A percentile compares a stretch with the other conserved stretches of the same genome.
Evolutionary conservation across 768 basidiomycete species (phyloP).

Genomic region (Kwoniella bestiolae): DNA sequence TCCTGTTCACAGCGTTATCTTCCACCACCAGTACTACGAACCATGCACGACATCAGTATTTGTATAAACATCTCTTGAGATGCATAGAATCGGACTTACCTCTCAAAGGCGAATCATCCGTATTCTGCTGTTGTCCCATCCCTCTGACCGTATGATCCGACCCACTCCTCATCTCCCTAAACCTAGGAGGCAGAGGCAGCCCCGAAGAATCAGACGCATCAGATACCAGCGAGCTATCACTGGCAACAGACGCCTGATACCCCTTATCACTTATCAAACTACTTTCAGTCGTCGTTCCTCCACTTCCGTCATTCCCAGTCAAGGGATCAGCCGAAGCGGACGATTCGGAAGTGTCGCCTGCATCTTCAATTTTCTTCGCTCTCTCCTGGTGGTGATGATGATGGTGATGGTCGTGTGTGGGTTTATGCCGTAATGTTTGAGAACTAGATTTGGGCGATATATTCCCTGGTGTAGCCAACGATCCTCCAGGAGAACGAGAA

Average conservation of each 20-base stretch:
- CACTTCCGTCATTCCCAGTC: neutral
- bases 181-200: neutral
- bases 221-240: slow-evolving; percentile 2
- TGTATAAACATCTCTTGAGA: too few species aligned
- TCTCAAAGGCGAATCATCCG: slow-evolving; percentile 11
- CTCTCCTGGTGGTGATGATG: neutral
- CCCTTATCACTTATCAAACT: slow-evolving; percentile 14
- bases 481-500: neutral
- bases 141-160: slow-evolving; percentile 10
- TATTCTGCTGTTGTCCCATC: neutral
- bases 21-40: slow-evolving; percentile 52
- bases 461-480: neutral
- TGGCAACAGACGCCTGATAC: neutral
- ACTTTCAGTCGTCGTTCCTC: neutral
- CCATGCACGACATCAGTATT: neutral
- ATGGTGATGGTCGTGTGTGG: neutral
- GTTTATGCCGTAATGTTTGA: neutral
- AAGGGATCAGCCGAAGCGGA: neutral
- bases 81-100: slow-evolving; percentile 9
- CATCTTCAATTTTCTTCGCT: neutral
- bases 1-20: slow-evolving; percentile 51
- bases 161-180: slow-evolving; percentile 6
- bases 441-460: slow-evolving; percentile 13
- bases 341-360: neutral
- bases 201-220: slow-evolving; percentile 1